These are phyloP conservation scores for Bryoglossum gracile DNA, from an alignment of 495 filamentous ascomycete genomes.

Conservation along the genomic window DNA sequence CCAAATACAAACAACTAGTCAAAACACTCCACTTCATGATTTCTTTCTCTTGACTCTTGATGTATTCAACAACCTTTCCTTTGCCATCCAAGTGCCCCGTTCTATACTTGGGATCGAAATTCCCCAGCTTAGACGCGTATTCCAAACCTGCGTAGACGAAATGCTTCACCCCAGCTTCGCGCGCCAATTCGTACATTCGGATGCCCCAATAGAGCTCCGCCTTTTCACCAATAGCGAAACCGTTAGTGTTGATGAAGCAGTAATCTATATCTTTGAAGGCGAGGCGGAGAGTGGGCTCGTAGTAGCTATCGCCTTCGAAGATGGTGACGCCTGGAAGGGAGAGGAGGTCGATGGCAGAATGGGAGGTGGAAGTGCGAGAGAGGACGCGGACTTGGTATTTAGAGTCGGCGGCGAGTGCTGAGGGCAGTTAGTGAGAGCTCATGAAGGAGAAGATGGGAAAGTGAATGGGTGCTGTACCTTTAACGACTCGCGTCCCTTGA, in stretches of 20 bases:
- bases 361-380: conserved; percentile 37
- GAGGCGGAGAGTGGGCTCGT: conserved; percentile 29
- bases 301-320: conserved; percentile 29
- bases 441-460: neutral
- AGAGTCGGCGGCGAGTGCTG: conserved; percentile 34
- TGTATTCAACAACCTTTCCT: conserved; percentile 32
- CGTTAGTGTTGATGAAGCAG: conserved; percentile 37
- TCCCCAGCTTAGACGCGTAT: conserved; percentile 27
- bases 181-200: conserved; percentile 37
- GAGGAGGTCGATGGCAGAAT: conserved; percentile 34
- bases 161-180: conserved; percentile 29
- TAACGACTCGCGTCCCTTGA: conserved; percentile 44
- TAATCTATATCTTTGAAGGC: conserved; percentile 30
- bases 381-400: conserved; percentile 40
- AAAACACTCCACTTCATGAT: conserved; percentile 31
- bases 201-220: conserved; percentile 39
- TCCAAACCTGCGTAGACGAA: conserved; percentile 33
- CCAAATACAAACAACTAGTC: conserved; percentile 27
- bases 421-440: conserved; percentile 3
- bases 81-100: conserved; percentile 38
- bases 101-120: conserved; percentile 31
- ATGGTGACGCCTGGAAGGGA: conserved; percentile 31
- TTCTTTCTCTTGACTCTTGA: conserved; percentile 24
- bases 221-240: conserved; percentile 37
- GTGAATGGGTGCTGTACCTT: conserved; percentile 1